Conservation (phyloP, 441 rosid species). For the Macaranga tanarius region DNA sequence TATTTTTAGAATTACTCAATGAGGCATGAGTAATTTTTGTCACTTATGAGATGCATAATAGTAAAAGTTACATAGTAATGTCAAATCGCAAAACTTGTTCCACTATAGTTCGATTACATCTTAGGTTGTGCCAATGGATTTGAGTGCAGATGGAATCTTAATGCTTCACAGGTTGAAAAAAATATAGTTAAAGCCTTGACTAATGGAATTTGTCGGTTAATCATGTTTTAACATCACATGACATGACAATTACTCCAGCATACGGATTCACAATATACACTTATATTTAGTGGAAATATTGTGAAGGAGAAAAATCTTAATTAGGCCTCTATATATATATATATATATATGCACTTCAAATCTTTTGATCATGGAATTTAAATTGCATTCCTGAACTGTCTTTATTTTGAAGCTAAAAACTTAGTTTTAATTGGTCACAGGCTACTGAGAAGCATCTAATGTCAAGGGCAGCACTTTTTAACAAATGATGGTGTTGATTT, state of each 20-base stretch:
- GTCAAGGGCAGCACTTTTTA: constrained; percentile 38
- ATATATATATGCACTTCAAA: too few relatives aligned
- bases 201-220: neutral
- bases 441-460: constrained; percentile 42
- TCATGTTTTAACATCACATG: neutral
- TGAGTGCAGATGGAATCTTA: neutral
- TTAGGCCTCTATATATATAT: too few relatives aligned
- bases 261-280: neutral
- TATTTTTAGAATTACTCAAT: neutral
- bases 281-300: too few relatives aligned
- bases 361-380: too few relatives aligned
- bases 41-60: neutral
- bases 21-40: neutral
- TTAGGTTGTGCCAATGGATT: neutral
- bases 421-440: constrained; percentile 24
- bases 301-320: too few relatives aligned
- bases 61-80: neutral
- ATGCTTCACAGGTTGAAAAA: neutral
- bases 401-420: too few relatives aligned
- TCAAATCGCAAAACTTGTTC: neutral
- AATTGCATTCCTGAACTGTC: too few relatives aligned
- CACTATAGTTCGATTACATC: neutral
- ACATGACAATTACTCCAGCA: neutral
- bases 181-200: neutral
- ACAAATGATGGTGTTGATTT: constrained; percentile 34